phyloP scores from a whole-genome alignment of 305 asterid genomes.

The Solanum hybrid region DNA sequence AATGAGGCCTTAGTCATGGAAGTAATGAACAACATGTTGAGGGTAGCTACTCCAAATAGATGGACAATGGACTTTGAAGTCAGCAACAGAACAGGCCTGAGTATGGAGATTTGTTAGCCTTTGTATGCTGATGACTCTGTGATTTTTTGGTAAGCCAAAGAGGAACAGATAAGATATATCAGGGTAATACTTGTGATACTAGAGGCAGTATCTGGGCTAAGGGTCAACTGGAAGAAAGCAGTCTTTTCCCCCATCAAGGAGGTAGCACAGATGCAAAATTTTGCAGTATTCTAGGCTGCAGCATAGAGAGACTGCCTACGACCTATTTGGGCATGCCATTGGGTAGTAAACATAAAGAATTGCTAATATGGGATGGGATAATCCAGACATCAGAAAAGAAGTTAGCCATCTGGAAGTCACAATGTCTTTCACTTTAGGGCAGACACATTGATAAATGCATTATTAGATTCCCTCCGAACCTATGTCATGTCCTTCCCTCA shows the following conservation, averaged over 20 bases:
- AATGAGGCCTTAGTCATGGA: too few species aligned
- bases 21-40: background rate
- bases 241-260: background rate
- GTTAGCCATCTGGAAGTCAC: background rate
- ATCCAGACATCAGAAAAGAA: background rate
- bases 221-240: background rate
- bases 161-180: background rate
- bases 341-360: background rate
- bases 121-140: background rate
- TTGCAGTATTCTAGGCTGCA: background rate
- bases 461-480: background rate
- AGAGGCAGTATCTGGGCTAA: background rate
- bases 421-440: background rate
- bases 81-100: background rate
- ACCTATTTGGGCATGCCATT: background rate
- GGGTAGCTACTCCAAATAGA: background rate
- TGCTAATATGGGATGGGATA: background rate
- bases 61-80: background rate
- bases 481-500: background rate
- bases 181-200: background rate
- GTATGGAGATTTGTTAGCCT: background rate
- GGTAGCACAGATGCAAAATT: background rate
- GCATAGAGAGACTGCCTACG: background rate
- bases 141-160: background rate
- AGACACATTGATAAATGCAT: background rate